phyloP scores from a whole-genome alignment of 1,139 yeast species.

The Debaryomyces coudertii region DNA sequence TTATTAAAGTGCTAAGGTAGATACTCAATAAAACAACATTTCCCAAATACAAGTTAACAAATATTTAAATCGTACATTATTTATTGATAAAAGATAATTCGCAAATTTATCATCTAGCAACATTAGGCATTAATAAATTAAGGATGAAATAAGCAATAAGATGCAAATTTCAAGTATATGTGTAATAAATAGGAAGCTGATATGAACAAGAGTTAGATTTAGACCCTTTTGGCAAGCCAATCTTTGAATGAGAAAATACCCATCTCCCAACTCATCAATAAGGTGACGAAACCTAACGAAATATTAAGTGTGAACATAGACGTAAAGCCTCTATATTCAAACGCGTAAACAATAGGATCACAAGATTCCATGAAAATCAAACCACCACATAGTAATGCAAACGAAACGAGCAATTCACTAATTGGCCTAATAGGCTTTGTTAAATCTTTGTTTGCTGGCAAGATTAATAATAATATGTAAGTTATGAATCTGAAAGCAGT shows the following conservation, averaged over 20 bases:
- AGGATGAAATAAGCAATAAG: not conserved
- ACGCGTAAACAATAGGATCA: conserved; percentile 77
- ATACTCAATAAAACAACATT: not conserved
- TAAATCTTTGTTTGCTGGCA: conserved; percentile 43
- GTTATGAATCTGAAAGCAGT: conserved; percentile 76
- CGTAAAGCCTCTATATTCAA: conserved; percentile 84
- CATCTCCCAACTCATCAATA: conserved; percentile 94
- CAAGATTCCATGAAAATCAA: conserved; percentile 89
- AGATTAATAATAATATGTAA: conserved; percentile 57
- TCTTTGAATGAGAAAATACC: conserved; percentile 64
- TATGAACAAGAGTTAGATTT: conserved; percentile 1
- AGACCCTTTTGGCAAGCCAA: conserved; percentile 35
- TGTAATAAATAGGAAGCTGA: conserved; percentile 1
- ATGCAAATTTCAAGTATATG: not conserved
- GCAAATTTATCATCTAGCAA: not conserved
- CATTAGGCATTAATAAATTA: not conserved
- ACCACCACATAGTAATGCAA: conserved; percentile 86
- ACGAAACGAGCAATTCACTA: conserved; percentile 78
- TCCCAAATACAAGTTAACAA: not conserved
- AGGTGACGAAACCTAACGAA: conserved; percentile 73
- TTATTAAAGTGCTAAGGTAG: too few species aligned
- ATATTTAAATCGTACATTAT: not conserved
- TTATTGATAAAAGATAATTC: not conserved
- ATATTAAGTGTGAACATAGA: conserved; percentile 90
- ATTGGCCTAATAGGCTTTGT: conserved; percentile 65